Base-by-base conservation (phyloP, 257 asterid species). In the Petrea volubilis region DNA sequence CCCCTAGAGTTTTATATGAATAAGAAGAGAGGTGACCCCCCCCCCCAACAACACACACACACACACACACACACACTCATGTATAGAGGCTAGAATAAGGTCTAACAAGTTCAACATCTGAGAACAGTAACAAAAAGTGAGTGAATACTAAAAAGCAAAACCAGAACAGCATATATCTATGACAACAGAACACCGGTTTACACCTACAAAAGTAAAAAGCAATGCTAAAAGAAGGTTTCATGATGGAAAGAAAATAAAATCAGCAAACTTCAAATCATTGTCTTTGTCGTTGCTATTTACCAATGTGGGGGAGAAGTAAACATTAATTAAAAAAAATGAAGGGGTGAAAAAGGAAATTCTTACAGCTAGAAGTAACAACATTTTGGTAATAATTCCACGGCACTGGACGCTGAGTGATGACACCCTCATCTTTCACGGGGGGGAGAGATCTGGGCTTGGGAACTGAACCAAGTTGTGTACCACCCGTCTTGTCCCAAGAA, bases 291-390 rank as follows among this genome's bases (percentile, higher is more conserved):
- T n/a, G n/a, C n/a, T n/a, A n/a, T n/a, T n/a, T n/a, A n/a, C n/a
- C n/a, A n/a, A 38, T 38, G 5, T 8, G 4, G 0, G 4, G 29
- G 11, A 61, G 40, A 58, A 70, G 5, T n/a, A 17, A 64, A 31
- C 43, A 31, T 43, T 27, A 75, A 65, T 50, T 17, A 50, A 21
- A 68, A 50, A 58, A 68, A 51, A 50, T 31, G 12, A 55, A 61
- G 44, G 72, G 67, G 49, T 13, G 20, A 36, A 64, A 36, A 64
- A 59, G 25, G 13, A 58, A 66, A 64, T 57, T 55, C 98, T 81
- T 88, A 94, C 99, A 94, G 93, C 99, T 94, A 67, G 99, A 94
- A 2, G 99, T 94, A 77, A 94, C 99, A 41, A 94, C 99, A 84
- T 94, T 94, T 77, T 94, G 99, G 83, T 91, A 86, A 84, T 94